Percentiles rank a stretch among this genome's conserved stretches.
Evolutionary conservation across 2,329 filamentous ascomycete genomes (phyloP).

Genomic region (Aureobasidium sp.): DNA sequence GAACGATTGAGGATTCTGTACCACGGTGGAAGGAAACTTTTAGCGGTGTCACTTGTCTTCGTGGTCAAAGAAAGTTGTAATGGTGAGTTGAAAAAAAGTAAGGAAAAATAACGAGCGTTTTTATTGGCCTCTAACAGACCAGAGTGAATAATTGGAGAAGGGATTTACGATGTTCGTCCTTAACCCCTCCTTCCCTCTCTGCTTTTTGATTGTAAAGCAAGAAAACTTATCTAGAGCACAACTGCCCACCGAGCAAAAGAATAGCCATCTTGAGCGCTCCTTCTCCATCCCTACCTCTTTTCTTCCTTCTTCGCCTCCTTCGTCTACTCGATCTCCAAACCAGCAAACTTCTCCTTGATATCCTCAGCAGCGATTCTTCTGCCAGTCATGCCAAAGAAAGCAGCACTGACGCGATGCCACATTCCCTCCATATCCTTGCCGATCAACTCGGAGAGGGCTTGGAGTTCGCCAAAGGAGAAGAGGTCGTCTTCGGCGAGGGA

Average conservation of each 20-base stretch:
- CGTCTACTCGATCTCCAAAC: conserved; percentile 29
- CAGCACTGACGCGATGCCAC: conserved; percentile 39
- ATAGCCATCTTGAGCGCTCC: not conserved
- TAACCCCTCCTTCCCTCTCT: not conserved
- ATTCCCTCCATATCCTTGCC: conserved; percentile 33
- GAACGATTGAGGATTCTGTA: not conserved
- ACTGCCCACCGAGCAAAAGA: not conserved
- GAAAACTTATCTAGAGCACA: not conserved
- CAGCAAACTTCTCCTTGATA: conserved; percentile 51
- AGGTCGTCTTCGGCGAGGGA: conserved; percentile 24
- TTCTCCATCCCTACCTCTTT: not conserved
- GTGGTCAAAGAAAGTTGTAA: not conserved
- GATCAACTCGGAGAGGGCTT: conserved; percentile 35
- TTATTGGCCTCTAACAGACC: not conserved
- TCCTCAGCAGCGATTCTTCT: conserved; percentile 50
- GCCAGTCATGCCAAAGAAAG: conserved; percentile 43
- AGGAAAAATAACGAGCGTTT: not conserved
- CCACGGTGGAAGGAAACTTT: too few relatives aligned
- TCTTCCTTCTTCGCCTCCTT: not conserved
- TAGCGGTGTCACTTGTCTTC: not conserved
- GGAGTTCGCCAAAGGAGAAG: conserved; percentile 31
- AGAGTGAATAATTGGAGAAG: not conserved
- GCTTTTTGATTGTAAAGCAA: not conserved
- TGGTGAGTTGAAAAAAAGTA: not conserved
- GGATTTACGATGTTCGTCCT: not conserved